Evolutionary conservation across 2,329 filamentous ascomycete genomes (phyloP).

Genomic region (Stachybotrys chlorohalonatus): DNA sequence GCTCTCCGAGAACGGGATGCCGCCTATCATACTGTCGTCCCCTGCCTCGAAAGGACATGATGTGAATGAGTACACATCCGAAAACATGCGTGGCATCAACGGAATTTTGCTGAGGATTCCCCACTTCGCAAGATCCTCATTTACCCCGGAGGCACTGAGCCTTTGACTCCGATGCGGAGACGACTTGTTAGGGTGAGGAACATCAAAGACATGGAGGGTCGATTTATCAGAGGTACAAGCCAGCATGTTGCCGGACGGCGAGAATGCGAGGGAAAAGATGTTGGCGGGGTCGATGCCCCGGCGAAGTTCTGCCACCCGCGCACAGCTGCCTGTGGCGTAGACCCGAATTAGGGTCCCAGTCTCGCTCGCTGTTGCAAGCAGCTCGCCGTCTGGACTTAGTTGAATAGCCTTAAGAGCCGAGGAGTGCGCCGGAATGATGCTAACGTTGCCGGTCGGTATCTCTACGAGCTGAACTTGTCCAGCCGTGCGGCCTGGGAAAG

Average conservation of each 20-base stretch:
- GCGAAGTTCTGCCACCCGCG: slow-evolving; percentile 73
- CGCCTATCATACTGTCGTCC: slow-evolving; percentile 52
- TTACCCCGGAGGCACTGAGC: slow-evolving; percentile 14
- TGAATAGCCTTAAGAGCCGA: slow-evolving; percentile 69
- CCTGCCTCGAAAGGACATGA: slow-evolving; percentile 76
- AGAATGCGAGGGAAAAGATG: slow-evolving; percentile 83
- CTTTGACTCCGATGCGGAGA: slow-evolving; percentile 21
- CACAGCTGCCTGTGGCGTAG: slow-evolving; percentile 72
- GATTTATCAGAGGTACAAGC: slow-evolving; percentile 96
- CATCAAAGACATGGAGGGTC: slow-evolving; percentile 88
- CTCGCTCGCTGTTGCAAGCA: slow-evolving; percentile 86
- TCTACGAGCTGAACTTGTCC: slow-evolving; percentile 89
- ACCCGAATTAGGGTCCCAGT: slow-evolving; percentile 83
- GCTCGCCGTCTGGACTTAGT: slow-evolving; percentile 68
- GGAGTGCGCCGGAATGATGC: slow-evolving; percentile 86
- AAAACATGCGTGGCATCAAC: slow-evolving; percentile 77
- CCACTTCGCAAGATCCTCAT: slow-evolving; percentile 64
- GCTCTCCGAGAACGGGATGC: slow-evolving; percentile 31
- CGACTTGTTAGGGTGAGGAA: slow-evolving; percentile 48
- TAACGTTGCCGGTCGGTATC: slow-evolving; percentile 69
- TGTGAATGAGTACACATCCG: slow-evolving; percentile 80
- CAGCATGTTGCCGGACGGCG: slow-evolving; percentile 67
- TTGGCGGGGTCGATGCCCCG: slow-evolving; percentile 82
- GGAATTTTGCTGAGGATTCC: slow-evolving; percentile 77
- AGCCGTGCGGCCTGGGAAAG: slow-evolving; percentile 76